Evolutionary conservation across 208 protist species (phyloP), one percentile per base, ranked within the genome.

Genomic region (Spongospora subterranea): DNA sequence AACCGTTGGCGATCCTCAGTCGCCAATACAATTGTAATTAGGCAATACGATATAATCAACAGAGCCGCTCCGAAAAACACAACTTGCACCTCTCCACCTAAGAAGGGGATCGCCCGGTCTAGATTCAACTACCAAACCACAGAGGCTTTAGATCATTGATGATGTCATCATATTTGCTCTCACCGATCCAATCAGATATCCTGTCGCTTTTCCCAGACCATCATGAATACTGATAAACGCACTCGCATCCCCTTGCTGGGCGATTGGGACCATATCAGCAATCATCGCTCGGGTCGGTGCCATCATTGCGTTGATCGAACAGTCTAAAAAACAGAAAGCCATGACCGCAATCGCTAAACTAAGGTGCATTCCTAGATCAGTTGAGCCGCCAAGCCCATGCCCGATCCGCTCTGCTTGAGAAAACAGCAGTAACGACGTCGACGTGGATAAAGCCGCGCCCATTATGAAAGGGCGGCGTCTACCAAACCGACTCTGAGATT

Each of bases 401-500:
- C 71, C 71, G 6, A 82, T 82, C 17, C 71, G 71, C n/a, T 35
- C n/a, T 35, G 71, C n/a, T 43, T 82, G 71, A 13, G 71, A 82
- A n/a, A 82, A 82, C 17, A 82, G 71, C 6, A 82, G 6, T 43
- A 82, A n/a, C 35, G 71, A 35, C 11, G n/a, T 6, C 40, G 71
- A 6, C 17, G 71, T 82, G 17, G 35, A 45, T 17, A 35, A 35
- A 20, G 71, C 71, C 11, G 71, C 89, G 32, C n/a, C 13, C 45
- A 91, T 13, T 29, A 91, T 91, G 1, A 88, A 54, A 46, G 89
- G 89, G 24, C 89, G 46, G 35, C 89, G 46, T 0, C 89, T 45
- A 35, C 89, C 89, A 45, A 91, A 88, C 53, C n/a, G 43, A 45
- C 38, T 88, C 29, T 66, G 32, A 89, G 1, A 41, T 0, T 89